phyloP scores from a whole-genome alignment of 2,329 filamentous ascomycete genomes.

The Rhinocladiella mackenziei region DNA sequence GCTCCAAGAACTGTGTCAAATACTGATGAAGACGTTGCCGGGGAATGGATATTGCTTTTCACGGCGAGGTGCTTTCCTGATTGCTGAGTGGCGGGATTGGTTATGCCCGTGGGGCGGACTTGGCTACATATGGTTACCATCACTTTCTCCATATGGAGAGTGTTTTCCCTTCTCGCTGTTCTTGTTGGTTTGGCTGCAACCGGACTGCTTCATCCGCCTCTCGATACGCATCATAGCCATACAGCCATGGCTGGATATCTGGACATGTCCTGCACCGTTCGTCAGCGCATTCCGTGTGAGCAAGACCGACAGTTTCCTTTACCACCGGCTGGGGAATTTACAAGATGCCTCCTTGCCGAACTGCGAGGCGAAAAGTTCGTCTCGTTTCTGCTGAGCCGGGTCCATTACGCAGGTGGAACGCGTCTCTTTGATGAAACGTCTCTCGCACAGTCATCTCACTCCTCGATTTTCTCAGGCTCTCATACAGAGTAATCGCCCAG shows the following conservation, averaged over 20 bases:
- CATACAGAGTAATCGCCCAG: slow-evolving; percentile 36
- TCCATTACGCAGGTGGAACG: slow-evolving; percentile 39
- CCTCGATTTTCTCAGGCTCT: slow-evolving; percentile 38
- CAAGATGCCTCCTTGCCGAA: slow-evolving; percentile 46
- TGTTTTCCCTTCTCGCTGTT: no score
- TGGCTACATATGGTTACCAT: not conserved
- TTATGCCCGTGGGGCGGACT: not conserved
- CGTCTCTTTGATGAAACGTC: slow-evolving; percentile 34
- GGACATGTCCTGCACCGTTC: slow-evolving; percentile 51
- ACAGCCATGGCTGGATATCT: slow-evolving; percentile 60
- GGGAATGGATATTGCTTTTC: no score
- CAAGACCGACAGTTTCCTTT: slow-evolving; percentile 4
- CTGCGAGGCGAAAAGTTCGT: slow-evolving; percentile 54
- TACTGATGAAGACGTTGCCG: not conserved
- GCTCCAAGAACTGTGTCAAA: not conserved
- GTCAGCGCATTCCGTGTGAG: not conserved
- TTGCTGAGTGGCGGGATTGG: no score
- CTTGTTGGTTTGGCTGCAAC: slow-evolving; percentile 1
- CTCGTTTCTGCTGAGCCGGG: slow-evolving; percentile 38
- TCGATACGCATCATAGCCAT: slow-evolving; percentile 58
- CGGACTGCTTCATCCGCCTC: slow-evolving; percentile 48
- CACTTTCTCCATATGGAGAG: not conserved
- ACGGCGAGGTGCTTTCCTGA: no score
- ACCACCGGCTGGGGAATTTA: slow-evolving; percentile 61
- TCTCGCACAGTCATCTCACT: slow-evolving; percentile 40